Evolutionary conservation across 2,329 filamentous ascomycete species (phyloP).

Genomic region (Allantophomopsis cytisporea): DNA sequence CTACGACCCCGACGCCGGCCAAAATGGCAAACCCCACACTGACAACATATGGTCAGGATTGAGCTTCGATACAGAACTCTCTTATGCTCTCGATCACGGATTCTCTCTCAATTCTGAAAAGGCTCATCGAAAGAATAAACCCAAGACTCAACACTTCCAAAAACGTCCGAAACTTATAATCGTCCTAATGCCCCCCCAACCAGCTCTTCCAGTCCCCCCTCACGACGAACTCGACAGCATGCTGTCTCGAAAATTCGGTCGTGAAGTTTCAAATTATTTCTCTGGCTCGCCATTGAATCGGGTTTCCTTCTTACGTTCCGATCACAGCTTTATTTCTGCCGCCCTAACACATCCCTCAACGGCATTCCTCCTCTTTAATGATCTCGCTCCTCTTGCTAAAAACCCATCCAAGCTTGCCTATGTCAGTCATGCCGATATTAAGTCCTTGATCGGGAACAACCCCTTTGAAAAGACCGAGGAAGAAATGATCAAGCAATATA

Average conservation of each 20-base stretch:
- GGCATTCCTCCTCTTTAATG: conserved; percentile 65
- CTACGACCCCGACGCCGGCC: too few relatives aligned
- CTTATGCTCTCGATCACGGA: too few relatives aligned
- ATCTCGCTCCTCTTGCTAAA: conserved; percentile 60
- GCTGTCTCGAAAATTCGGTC: conserved; percentile 65
- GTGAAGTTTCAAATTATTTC: conserved; percentile 75
- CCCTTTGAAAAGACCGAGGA: conserved; percentile 62
- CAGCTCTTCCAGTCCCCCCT: conserved; percentile 16
- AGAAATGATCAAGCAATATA: conserved; percentile 57
- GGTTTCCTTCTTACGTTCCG: conserved; percentile 61
- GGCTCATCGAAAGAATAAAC: too few relatives aligned
- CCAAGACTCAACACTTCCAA: too few relatives aligned
- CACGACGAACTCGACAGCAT: conserved; percentile 29
- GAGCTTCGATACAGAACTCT: too few relatives aligned
- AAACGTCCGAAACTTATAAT: not conserved
- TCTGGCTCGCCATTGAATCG: conserved; percentile 67
- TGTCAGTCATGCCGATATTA: conserved; percentile 54
- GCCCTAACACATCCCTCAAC: conserved; percentile 54
- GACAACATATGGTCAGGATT: too few relatives aligned
- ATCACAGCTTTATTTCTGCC: conserved; percentile 54
- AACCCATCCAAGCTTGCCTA: conserved; percentile 50
- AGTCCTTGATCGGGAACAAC: conserved; percentile 54
- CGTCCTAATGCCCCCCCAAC: conserved; percentile 14
- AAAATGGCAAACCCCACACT: too few relatives aligned
- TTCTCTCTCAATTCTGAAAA: too few relatives aligned